Evolutionary conservation across 2,329 filamentous ascomycete genomes (phyloP).

Genomic region (Ceratocystis smalleyi): DNA sequence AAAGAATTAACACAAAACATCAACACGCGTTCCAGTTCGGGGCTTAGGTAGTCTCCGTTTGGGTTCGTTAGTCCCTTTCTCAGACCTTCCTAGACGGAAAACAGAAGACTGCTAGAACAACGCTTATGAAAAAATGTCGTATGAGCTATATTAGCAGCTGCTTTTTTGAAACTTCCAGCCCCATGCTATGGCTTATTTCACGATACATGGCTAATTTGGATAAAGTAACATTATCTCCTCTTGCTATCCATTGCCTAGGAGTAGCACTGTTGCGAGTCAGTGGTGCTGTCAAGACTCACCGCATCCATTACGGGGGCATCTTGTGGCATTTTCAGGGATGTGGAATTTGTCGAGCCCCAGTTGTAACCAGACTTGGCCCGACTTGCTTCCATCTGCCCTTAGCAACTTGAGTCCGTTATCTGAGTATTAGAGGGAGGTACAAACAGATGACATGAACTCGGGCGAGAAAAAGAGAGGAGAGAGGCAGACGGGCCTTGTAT

Average conservation of each 20-base stretch:
- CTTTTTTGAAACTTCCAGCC: constrained; percentile 5
- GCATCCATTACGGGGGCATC: not conserved
- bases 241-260: not conserved
- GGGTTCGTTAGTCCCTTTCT: not conserved
- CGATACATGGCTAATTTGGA: not conserved
- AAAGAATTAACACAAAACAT: not conserved
- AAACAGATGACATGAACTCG: constrained; percentile 1
- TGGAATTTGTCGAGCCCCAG: not conserved
- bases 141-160: not conserved
- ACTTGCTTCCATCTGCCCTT: not conserved
- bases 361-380: not conserved
- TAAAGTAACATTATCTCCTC: not conserved
- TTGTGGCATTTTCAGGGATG: constrained; percentile 3
- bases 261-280: not conserved
- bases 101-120: not conserved
- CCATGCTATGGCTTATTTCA: not conserved
- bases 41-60: not conserved
- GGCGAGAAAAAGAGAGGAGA: constrained; percentile 3
- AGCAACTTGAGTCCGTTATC: not conserved
- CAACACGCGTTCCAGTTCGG: not conserved
- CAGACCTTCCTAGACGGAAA: not conserved
- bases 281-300: not conserved
- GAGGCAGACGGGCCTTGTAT: not conserved
- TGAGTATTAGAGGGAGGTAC: not conserved
- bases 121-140: not conserved